phyloP scores from a whole-genome alignment of 2,329 filamentous ascomycete species.

The Fusarium algeriense region DNA sequence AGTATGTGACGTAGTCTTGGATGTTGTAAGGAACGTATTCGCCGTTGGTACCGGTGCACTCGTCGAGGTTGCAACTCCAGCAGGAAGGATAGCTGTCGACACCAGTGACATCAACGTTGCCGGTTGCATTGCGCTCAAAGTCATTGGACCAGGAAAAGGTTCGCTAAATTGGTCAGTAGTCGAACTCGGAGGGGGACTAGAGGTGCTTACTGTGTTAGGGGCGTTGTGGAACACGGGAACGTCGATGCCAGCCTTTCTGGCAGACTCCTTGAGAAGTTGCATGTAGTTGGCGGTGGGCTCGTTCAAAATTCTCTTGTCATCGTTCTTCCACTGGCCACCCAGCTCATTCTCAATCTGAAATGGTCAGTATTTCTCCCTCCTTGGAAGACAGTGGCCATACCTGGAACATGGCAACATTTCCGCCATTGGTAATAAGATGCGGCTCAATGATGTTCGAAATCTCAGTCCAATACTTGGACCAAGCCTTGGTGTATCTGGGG shows the following conservation, averaged over 20 bases:
- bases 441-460: slow-evolving; percentile 64
- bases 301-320: slow-evolving; percentile 60
- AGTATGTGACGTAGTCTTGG: slow-evolving; percentile 50
- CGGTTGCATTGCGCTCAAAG: slow-evolving; percentile 64
- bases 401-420: slow-evolving; percentile 66
- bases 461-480: slow-evolving; percentile 65
- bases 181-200: rapidly evolving
- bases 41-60: slow-evolving; percentile 71
- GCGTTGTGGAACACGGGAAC: slow-evolving; percentile 70
- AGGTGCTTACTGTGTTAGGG: slow-evolving; percentile 65
- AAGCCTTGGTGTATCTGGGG: slow-evolving; percentile 63
- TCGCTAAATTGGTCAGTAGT: slow-evolving; percentile 42
- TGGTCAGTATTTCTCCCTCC: background rate
- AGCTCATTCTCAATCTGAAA: slow-evolving; percentile 66
- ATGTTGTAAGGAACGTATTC: slow-evolving; percentile 65
- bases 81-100: slow-evolving; percentile 68
- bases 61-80: slow-evolving; percentile 73
- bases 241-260: slow-evolving; percentile 67
- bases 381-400: background rate
- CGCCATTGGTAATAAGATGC: slow-evolving; percentile 68
- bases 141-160: slow-evolving; percentile 69
- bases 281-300: slow-evolving; percentile 65
- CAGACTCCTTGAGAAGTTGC: slow-evolving; percentile 66
- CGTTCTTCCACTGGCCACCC: slow-evolving; percentile 58
- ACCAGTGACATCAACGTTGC: slow-evolving; percentile 67